A percentile compares a stretch with the other conserved stretches of the same genome.
phyloP scores from a whole-genome alignment of 1,284 basidiomycete species.

The Pisolithus thermaeus region DNA sequence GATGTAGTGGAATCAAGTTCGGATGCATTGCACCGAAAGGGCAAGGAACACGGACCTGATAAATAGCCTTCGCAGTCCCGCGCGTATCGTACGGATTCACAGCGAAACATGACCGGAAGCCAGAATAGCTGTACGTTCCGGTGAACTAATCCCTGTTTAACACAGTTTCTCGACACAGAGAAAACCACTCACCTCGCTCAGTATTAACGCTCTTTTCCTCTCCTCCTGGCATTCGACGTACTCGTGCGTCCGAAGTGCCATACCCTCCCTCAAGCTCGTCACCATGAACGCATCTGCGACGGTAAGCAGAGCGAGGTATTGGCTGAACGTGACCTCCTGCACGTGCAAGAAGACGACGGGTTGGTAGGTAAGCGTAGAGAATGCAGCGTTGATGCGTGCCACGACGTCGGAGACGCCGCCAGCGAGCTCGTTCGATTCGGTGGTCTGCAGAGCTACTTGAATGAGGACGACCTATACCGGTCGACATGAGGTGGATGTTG shows the following conservation, averaged over 20 bases:
- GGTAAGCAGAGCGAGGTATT: slow-evolving; percentile 78
- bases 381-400: slow-evolving; percentile 76
- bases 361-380: slow-evolving; percentile 80
- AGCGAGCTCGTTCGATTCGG: slow-evolving; percentile 69
- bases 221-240: slow-evolving; percentile 80
- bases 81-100: slow-evolving; percentile 81
- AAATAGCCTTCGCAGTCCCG: slow-evolving; percentile 70
- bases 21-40: not conserved
- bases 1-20: not conserved
- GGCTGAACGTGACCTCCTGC: slow-evolving; percentile 80
- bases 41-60: slow-evolving; percentile 33
- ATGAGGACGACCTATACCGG: slow-evolving; percentile 64
- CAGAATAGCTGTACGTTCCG: slow-evolving; percentile 80
- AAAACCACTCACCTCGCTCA: slow-evolving; percentile 55
- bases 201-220: slow-evolving; percentile 63
- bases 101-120: slow-evolving; percentile 80
- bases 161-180: not conserved
- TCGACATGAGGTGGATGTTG: not conserved
- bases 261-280: slow-evolving; percentile 80
- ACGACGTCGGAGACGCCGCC: slow-evolving; percentile 75
- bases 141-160: slow-evolving; percentile 55
- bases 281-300: slow-evolving; percentile 87
- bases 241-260: slow-evolving; percentile 76
- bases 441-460: slow-evolving; percentile 82
- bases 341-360: slow-evolving; percentile 86